Base-by-base conservation (phyloP, 2,329 filamentous ascomycete species). In the Fusarium longipes region DNA sequence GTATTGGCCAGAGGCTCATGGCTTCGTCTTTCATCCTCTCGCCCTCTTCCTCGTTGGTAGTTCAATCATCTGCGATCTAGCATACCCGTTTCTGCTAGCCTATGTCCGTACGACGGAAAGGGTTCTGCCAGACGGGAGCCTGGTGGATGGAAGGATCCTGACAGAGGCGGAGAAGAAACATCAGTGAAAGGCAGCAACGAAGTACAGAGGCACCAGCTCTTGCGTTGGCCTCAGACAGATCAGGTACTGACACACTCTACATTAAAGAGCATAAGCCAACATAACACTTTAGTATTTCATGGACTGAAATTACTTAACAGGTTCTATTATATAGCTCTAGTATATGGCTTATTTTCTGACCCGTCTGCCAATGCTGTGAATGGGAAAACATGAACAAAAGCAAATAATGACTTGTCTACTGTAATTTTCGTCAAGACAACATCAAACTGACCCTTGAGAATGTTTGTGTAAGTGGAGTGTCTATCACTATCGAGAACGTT, bases 1-100 rank as follows among this genome's bases (percentile, higher is more conserved):
- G 75, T 79, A 79, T 65, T 85, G 83, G 83, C 82, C 82, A 5
- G 83, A 84, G 56, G 80, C 82, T 2, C 81, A 85, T 67, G 78
- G 77, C 12, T 86, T 83, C 68, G 79, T 82, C 29, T 73, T 78
- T 47, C 79, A 78, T 30, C 82, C 80, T 0, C 71, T 83, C 6
- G 79, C 77, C 1, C 42, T 83, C 6, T 79, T 84, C 57, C 68
- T 85, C 15, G 77, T 77, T 62, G 78, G 75, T 1, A 77, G 78
- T 0, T 78, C 77, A 15, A 53, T 82, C 3, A 42, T 79, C 17
- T 82, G 79, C 45, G 83, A 86, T 63, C 33, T 82, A 14, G 67
- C 77, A 3, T 85, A 86, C 55, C 80, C 82, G 0, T 78, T 83
- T 42, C 63, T 82, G 11, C 67, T 86, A 43, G 77, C 73, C 18